Base-by-base conservation (phyloP, 768 basidiomycete species). In the Gymnopilus dilepis region DNA sequence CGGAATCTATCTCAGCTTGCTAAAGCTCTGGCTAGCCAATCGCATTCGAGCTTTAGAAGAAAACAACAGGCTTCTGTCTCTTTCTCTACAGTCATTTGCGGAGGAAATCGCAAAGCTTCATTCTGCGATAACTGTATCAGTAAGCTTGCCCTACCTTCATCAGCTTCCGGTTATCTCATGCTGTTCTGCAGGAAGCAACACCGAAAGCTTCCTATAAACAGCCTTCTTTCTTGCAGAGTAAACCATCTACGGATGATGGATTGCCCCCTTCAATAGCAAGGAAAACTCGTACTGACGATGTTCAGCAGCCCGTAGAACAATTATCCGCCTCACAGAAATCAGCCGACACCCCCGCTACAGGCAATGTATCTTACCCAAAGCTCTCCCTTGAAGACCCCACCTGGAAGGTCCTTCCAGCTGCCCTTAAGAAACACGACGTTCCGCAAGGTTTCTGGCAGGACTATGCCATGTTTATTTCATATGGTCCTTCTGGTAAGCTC, bases 401-500 rank as follows among this genome's bases (percentile, higher is more conserved):
- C 26, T 98, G 92, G 89, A 99, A 98, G 72, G 97, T 99, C 21
- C 80, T 99, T n/a, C 97, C 97, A 1, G 97, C 97, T 0, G 97
- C 97, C 7, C 79, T 99, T 60, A 97, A 97, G 78, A 98, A 99
- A 75, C 99, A 99, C 74, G 94, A 92, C 71, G 98, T 98, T 76
- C 94, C 96, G 71, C 91, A 90, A 64, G 95, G 97, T 62, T 95
- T 94, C 73, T 99, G 97, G 97, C 90, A 93, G 76, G 91, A 94
- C 72, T 99, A 99, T 78, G 97, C 96, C 34, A 92, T 99, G 90
- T 98, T 99, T 76, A 99, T 99, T 65, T 97, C 95, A 67, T 98
- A 95, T 76, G 97, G 95, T 17, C 89, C 90, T 53, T 79, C 93
- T 37, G 92, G 96, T 94, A 71, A 67, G 85, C 71, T 22, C 47